Conservation (phyloP, 208 protist genomes). For the Borovskyia barvae region DNA sequence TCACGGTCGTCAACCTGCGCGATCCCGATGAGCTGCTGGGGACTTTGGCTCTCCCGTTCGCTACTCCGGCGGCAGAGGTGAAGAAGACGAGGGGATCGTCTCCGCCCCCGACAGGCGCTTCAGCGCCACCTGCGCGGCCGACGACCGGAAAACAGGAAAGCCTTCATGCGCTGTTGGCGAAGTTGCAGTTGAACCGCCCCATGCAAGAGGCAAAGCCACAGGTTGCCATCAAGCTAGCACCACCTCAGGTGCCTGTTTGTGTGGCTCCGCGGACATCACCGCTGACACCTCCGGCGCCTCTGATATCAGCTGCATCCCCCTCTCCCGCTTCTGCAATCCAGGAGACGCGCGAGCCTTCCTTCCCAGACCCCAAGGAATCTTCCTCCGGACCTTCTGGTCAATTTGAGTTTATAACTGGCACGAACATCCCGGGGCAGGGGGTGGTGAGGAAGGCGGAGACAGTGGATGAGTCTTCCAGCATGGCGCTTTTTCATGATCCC, state of each 20-base stretch:
- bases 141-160: constrained; percentile 19
- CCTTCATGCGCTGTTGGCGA: constrained; percentile 35
- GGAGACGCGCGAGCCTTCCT: constrained; percentile 10
- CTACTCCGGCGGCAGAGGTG: not conserved
- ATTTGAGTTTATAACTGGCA: constrained; percentile 71
- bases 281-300: not conserved
- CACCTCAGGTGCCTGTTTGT: not conserved
- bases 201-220: not conserved
- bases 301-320: not conserved
- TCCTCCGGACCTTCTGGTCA: constrained; percentile 10
- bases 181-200: constrained; percentile 25
- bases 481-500: constrained; percentile 79
- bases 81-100: not conserved
- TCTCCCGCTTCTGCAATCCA: not conserved
- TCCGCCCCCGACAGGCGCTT: not conserved
- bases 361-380: constrained; percentile 20
- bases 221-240: not conserved
- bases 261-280: not conserved
- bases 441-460: constrained; percentile 18
- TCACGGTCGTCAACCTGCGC: constrained; percentile 75
- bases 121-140: constrained; percentile 2
- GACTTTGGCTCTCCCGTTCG: not conserved
- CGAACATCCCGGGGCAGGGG: constrained; percentile 62
- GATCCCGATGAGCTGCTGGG: constrained; percentile 41
- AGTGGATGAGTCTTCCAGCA: constrained; percentile 14